These are phyloP conservation scores for Polyporus arcularius DNA, from an alignment of 768 basidiomycete genomes.

Conservation along the genomic window DNA sequence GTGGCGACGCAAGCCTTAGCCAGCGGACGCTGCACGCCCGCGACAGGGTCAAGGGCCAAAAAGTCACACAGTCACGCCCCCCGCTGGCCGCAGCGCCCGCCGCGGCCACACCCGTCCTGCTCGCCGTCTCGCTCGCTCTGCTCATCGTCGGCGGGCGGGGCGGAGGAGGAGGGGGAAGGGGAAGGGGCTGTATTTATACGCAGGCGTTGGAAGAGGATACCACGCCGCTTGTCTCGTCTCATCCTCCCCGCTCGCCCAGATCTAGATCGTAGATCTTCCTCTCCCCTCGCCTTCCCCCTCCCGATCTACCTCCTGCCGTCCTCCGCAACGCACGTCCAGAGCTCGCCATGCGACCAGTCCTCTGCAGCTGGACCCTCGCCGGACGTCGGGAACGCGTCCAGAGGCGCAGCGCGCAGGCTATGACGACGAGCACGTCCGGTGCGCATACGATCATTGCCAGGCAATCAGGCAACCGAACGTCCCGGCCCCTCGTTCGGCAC, in stretches of 20 bases:
- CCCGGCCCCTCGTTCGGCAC: too few species aligned
- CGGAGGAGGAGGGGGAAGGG: neutral
- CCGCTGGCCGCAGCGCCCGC: neutral
- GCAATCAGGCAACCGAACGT: constrained; percentile 1
- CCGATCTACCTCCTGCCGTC: neutral
- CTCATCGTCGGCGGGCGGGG: neutral
- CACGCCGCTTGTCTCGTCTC: constrained; percentile 11
- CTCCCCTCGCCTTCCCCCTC: neutral
- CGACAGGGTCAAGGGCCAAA: constrained; percentile 1
- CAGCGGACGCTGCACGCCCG: neutral
- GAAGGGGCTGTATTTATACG: constrained; percentile 5
- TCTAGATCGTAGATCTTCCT: constrained; percentile 11
- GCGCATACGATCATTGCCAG: neutral
- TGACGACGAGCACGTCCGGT: neutral
- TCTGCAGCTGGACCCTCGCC: too few species aligned
- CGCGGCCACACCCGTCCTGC: neutral
- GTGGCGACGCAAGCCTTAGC: neutral
- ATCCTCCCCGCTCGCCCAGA: constrained; percentile 7
- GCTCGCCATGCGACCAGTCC: too few species aligned
- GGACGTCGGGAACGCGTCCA: neutral
- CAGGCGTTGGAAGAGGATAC: constrained; percentile 5
- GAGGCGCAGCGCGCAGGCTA: neutral
- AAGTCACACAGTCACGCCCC: constrained; percentile 11
- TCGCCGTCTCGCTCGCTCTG: neutral
- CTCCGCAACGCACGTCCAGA: neutral